phyloP scores from a whole-genome alignment of 2,329 filamentous ascomycete genomes.

The Cercospora brassicicola region DNA sequence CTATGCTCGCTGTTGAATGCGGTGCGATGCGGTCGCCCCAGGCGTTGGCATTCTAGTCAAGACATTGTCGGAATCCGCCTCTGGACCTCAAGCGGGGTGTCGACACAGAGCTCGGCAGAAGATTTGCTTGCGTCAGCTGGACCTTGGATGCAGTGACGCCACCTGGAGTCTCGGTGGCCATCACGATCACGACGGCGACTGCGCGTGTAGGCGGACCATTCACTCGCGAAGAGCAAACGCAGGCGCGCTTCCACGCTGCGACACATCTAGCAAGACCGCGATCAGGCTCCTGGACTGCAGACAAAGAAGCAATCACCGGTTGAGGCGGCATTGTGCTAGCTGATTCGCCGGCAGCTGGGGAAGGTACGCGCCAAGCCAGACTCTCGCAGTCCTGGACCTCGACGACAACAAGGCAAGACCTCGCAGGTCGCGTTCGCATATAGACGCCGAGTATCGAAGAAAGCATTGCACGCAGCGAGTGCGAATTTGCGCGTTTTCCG shows the following conservation, averaged over 20 bases:
- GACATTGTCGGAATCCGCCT: neutral
- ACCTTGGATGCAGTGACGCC: constrained; percentile 21
- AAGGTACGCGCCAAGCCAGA: constrained; percentile 11
- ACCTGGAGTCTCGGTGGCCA: constrained; percentile 5
- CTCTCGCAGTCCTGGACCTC: neutral
- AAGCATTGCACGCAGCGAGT: constrained; percentile 30
- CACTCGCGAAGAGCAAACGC: constrained; percentile 10
- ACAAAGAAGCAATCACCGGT: constrained; percentile 13
- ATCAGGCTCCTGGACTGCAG: neutral
- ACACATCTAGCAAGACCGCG: neutral
- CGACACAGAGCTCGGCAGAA: constrained; percentile 17
- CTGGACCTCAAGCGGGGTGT: constrained; percentile 17
- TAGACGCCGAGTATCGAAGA: constrained; percentile 32
- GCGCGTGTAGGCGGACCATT: neutral
- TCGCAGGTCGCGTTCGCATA: constrained; percentile 23
- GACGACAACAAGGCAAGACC: constrained; percentile 17
- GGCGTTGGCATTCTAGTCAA: neutral
- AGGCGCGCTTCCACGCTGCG: neutral
- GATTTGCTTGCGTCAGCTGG: constrained; percentile 23
- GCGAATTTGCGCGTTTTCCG: constrained; percentile 18
- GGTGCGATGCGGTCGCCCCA: neutral
- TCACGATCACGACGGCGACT: neutral
- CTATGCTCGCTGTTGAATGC: neutral
- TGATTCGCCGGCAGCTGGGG: constrained; percentile 20
- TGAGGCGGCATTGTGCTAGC: constrained; percentile 17